Percentiles rank a stretch among this genome's conserved stretches.
Conservation (phyloP, 2,329 filamentous ascomycete species). For the Colletotrichum sp. region DNA sequence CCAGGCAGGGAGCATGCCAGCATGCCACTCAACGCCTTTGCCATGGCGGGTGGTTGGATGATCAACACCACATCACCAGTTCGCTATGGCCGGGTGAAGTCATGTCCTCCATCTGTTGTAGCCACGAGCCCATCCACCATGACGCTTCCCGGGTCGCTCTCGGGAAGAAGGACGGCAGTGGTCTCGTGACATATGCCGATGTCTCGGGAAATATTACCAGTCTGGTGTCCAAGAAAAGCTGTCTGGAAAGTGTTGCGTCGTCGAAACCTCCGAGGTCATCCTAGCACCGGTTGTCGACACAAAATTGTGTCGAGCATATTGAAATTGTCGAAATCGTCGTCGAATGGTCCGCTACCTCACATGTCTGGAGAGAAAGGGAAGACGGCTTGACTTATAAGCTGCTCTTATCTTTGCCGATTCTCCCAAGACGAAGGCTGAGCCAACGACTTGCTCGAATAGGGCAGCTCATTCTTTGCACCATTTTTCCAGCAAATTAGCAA, state of each 20-base stretch:
- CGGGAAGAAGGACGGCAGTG: background rate
- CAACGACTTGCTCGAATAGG: constrained; percentile 13
- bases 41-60: background rate
- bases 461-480: constrained; percentile 21
- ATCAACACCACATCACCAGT: constrained; percentile 9
- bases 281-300: background rate
- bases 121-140: background rate
- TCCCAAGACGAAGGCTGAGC: background rate
- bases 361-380: background rate
- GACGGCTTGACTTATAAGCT: constrained; percentile 3
- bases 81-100: constrained; percentile 5
- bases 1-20: constrained; percentile 9
- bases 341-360: background rate
- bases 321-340: background rate
- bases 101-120: background rate
- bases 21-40: constrained; percentile 5
- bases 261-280: background rate
- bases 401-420: constrained; percentile 15
- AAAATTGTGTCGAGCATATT: background rate
- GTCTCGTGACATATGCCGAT: background rate
- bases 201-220: background rate
- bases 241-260: background rate
- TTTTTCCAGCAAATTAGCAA: constrained; percentile 16
- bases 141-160: background rate
- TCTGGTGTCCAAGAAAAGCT: background rate